phyloP scores from a whole-genome alignment of 257 asterid genomes.

The Petrea volubilis region DNA sequence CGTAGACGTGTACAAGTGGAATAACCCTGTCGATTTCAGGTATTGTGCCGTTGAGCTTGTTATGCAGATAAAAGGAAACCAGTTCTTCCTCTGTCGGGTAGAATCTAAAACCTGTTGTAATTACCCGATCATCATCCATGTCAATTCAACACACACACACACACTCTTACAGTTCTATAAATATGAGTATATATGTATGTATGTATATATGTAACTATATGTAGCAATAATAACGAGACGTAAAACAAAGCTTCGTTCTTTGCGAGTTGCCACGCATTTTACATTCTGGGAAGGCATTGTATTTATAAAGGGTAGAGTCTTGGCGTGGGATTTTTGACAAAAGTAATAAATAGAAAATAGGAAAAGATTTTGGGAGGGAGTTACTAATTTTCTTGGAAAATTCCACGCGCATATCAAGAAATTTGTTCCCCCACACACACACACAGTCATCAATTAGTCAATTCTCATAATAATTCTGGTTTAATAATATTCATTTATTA shows the following conservation, averaged over 20 bases:
- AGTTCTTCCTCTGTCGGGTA: conserved; percentile 58
- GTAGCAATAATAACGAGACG: not conserved
- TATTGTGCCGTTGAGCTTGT: conserved; percentile 38
- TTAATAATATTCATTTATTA: too few species aligned
- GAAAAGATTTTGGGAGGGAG: not conserved
- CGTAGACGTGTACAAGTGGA: conserved; percentile 46
- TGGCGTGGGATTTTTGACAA: not conserved
- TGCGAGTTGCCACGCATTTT: not conserved
- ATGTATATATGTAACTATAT: not conserved
- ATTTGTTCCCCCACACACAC: not conserved
- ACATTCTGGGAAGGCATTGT: not conserved
- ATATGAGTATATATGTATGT: not conserved
- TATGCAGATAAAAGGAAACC: conserved; percentile 41
- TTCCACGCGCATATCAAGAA: not conserved
- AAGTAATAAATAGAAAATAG: not conserved
- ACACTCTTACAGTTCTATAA: not conserved
- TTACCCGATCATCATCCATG: conserved; percentile 19
- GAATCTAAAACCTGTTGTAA: conserved; percentile 45
- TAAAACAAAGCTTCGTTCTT: not conserved
- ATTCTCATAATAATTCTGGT: not conserved
- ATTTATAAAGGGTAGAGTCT: not conserved
- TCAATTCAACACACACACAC: not conserved
- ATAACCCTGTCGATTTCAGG: conserved; percentile 35
- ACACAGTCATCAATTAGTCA: not conserved
- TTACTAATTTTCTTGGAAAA: not conserved